Conservation (phyloP, 2,329 filamentous ascomycete species). For the Aspergillus phoenicis region DNA sequence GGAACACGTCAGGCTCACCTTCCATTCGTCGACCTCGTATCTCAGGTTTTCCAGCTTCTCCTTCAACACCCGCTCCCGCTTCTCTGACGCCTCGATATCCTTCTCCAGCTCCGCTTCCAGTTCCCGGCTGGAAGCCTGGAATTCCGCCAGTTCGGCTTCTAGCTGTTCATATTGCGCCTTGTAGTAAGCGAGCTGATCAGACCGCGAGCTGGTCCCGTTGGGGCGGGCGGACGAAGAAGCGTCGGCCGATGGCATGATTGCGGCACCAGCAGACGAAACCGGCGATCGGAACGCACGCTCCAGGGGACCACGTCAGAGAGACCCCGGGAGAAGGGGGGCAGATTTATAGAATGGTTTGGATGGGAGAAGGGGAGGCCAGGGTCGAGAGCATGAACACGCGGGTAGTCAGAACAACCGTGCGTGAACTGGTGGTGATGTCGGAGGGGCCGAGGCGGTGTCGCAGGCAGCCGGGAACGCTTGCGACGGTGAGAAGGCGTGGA, state of each 20-base stretch:
- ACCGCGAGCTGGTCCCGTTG: slow-evolving; percentile 46
- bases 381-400: slow-evolving; percentile 18
- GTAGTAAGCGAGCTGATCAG: slow-evolving; percentile 89
- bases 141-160: slow-evolving; percentile 88
- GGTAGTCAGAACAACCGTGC: slow-evolving; percentile 19
- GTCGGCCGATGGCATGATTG: slow-evolving; percentile 43
- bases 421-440: slow-evolving; percentile 21
- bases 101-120: slow-evolving; percentile 93
- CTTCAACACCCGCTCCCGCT: slow-evolving; percentile 80
- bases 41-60: slow-evolving; percentile 82
- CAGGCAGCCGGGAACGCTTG: slow-evolving; percentile 27
- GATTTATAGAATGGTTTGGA: not conserved
- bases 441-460: slow-evolving; percentile 42
- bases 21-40: slow-evolving; percentile 98
- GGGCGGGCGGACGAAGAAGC: slow-evolving; percentile 43
- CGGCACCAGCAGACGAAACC: slow-evolving; percentile 23
- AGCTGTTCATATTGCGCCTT: slow-evolving; percentile 93
- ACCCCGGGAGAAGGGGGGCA: slow-evolving; percentile 13
- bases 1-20: slow-evolving; percentile 59
- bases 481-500: slow-evolving; percentile 15
- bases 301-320: slow-evolving; percentile 22
- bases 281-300: slow-evolving; percentile 22
- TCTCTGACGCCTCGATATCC: slow-evolving; percentile 93
- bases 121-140: slow-evolving; percentile 90
- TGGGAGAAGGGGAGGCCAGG: slow-evolving; percentile 2